Base-by-base conservation (phyloP, 345 rosid genomes). In the Acer negundo region DNA sequence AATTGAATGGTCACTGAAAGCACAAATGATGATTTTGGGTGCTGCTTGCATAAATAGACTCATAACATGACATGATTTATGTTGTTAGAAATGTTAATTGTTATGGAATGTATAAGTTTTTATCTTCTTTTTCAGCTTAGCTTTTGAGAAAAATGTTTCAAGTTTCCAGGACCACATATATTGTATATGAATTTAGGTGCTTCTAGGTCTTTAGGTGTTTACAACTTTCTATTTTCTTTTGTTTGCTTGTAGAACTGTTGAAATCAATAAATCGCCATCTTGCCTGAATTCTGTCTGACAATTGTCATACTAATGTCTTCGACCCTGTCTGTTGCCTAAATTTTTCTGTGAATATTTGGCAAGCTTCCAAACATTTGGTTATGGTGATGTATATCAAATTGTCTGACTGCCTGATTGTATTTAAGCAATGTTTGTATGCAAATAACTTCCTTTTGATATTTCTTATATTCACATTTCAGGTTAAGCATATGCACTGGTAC, bases 401-500 rank as follows among this genome's bases (percentile, higher is more conserved):
- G 24, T 63, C 26, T 17, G 11, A 46, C n/a, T 64, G 28, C 62
- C 20, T 49, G 31, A 13, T 63, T 44, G 75, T 42, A 72, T 40
- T 72, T 40, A 24, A 0, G 1, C 26, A 15, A 74, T 74, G 69
- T 23, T 35, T 56, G 19, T 72, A 9, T 44, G 31, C 20, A 46
- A 47, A 24, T 24, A 26, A 24, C 38, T 23, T 44, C 53, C 69
- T 17, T 47, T 76, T 38, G 10, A 56, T 42, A 53, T 63, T 70
- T 72, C 76, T 73, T 69, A 26, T 42, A 1, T 28, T 72, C 58
- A 58, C 3, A 71, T 74, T 73, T 75, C 87, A 95, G 99, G 99
- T 95, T 77, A 93, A 93, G 87, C 98, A 93, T 85, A 77, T 95
- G 92, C 95, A 95, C 80, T 95, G 97, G 97, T 95, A 90, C 87